phyloP scores from a whole-genome alignment of 805 yeast species.

The Kazachstania africana region DNA sequence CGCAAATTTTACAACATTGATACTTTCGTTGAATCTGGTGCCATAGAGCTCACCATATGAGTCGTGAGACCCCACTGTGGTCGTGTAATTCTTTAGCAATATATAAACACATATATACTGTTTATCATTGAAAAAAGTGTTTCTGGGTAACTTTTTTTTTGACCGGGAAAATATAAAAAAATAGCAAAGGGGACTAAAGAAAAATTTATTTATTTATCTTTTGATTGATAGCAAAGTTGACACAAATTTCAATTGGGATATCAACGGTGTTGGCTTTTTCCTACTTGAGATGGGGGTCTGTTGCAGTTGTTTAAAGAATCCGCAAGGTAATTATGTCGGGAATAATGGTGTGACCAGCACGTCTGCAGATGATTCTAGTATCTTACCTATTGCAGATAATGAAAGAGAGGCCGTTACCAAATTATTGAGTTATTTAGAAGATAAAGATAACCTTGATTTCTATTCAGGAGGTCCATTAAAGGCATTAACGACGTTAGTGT shows the following conservation, averaged over 20 bases:
- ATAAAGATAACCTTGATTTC: slow-evolving; percentile 62
- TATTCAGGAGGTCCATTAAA: slow-evolving; percentile 74
- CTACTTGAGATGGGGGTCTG: slow-evolving; percentile 36
- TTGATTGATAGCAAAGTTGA: no score
- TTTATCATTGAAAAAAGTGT: no score
- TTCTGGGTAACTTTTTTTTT: no score
- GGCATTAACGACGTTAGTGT: slow-evolving; percentile 85
- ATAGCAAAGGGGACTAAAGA: no score
- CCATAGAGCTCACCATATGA: slow-evolving; percentile 1
- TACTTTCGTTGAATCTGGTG: slow-evolving; percentile 9
- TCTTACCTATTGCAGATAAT: slow-evolving; percentile 80
- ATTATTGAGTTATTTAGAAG: slow-evolving; percentile 77
- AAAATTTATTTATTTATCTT: no score
- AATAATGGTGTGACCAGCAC: slow-evolving; percentile 3
- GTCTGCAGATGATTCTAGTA: slow-evolving; percentile 34
- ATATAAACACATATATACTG: no score
- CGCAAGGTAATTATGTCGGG: not conserved
- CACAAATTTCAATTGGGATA: no score
- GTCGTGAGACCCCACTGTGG: no score
- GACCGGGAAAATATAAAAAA: no score
- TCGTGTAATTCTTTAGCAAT: no score
- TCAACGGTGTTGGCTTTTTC: not conserved
- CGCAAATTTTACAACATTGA: slow-evolving; percentile 36
- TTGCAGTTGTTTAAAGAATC: slow-evolving; percentile 34
- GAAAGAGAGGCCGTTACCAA: slow-evolving; percentile 95